These are phyloP conservation scores for Candida peoriensis DNA, from an alignment of 805 yeast genomes.

Conservation along the genomic window DNA sequence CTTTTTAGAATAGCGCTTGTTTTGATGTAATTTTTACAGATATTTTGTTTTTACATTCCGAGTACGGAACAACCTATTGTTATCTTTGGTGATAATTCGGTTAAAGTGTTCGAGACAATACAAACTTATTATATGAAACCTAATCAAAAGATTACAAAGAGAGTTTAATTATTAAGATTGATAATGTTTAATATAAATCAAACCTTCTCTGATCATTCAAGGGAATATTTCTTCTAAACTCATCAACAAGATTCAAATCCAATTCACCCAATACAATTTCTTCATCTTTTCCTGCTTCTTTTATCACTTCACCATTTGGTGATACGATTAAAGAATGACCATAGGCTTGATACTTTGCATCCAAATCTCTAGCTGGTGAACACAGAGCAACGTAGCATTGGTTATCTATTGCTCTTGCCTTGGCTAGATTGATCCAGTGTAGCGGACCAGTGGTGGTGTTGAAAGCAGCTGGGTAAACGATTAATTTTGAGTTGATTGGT, in stretches of 20 bases:
- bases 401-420: conserved; percentile 71
- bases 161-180: too few species aligned
- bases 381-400: conserved; percentile 71
- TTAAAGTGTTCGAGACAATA: too few species aligned
- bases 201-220: conserved; percentile 62
- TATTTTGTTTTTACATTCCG: too few species aligned
- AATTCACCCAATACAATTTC: conserved; percentile 65
- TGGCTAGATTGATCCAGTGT: conserved; percentile 76
- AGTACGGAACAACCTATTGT: too few species aligned
- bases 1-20: too few species aligned
- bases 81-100: too few species aligned
- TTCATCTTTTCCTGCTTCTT: conserved; percentile 74
- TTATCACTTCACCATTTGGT: conserved; percentile 55
- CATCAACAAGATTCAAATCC: conserved; percentile 48
- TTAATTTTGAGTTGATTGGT: conserved; percentile 53
- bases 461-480: conserved; percentile 82
- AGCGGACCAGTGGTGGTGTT: conserved; percentile 81
- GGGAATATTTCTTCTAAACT: conserved; percentile 61
- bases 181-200: conserved; percentile 48
- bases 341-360: conserved; percentile 55
- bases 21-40: too few species aligned
- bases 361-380: conserved; percentile 81
- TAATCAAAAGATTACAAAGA: too few species aligned
- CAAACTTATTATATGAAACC: too few species aligned
- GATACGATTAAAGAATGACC: conserved; percentile 64